A percentile compares a stretch with the other conserved stretches of the same genome.
These are phyloP conservation scores for Colletotrichum cuscutae DNA, from an alignment of 2,329 filamentous ascomycete species.

Conservation along the genomic window DNA sequence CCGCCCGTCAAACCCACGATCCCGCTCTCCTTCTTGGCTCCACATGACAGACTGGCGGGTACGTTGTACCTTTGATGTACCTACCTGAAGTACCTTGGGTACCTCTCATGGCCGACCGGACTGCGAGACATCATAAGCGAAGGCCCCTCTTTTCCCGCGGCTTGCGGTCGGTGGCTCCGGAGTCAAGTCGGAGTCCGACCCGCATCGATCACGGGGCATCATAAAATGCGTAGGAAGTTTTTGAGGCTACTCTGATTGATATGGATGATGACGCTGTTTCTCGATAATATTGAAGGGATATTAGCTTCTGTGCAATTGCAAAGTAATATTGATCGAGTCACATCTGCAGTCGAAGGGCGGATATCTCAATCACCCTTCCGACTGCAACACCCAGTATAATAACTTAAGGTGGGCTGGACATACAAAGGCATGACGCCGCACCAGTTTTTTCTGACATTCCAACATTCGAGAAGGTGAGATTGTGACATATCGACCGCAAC, in stretches of 20 bases:
- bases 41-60: background rate
- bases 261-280: no score
- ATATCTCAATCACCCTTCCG: no score
- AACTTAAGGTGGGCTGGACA: no score
- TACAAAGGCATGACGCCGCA: background rate
- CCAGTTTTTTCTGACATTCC: background rate
- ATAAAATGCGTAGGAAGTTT: background rate
- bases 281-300: no score
- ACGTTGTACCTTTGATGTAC: background rate
- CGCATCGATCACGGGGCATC: constrained; percentile 10
- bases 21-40: background rate
- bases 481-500: background rate
- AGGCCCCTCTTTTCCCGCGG: background rate
- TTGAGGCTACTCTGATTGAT: no score
- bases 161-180: constrained; percentile 15
- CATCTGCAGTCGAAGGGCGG: no score
- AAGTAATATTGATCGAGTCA: no score
- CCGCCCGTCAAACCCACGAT: constrained; percentile 24
- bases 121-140: background rate
- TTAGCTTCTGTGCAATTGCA: no score
- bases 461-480: background rate
- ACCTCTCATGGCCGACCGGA: background rate
- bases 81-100: background rate
- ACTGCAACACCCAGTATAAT: no score
- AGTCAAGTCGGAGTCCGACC: constrained; percentile 25